Evolutionary conservation across 371 early-diverging fungal species (phyloP).

Genomic region (Mortierella sp.): DNA sequence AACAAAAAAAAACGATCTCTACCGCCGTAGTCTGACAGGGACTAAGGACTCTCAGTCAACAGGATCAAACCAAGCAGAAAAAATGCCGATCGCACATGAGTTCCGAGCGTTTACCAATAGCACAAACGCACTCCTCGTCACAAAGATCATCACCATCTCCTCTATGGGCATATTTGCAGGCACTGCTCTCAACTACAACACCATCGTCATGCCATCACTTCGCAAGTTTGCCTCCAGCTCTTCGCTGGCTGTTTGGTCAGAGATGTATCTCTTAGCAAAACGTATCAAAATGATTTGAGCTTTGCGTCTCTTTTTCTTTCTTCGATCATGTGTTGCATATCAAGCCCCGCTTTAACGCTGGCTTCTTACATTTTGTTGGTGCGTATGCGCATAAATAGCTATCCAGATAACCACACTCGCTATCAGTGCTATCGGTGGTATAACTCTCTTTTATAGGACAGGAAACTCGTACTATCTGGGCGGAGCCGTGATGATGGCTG

Average conservation of each 20-base stretch:
- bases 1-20: not conserved
- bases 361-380: not conserved
- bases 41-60: not conserved
- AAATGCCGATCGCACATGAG: constrained; percentile 21
- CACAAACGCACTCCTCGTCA: constrained; percentile 30
- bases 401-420: constrained; percentile 20
- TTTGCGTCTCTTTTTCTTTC: no score
- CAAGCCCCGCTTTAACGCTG: not conserved
- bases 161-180: constrained; percentile 50
- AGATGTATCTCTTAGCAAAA: constrained; percentile 24
- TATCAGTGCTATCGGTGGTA: constrained; percentile 18
- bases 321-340: not conserved
- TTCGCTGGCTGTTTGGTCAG: constrained; percentile 45
- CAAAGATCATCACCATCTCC: constrained; percentile 34
- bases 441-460: constrained; percentile 32
- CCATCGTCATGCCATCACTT: constrained; percentile 39
- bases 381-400: constrained; percentile 6
- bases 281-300: no score
- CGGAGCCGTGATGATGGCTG: constrained; percentile 28
- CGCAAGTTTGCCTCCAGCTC: constrained; percentile 34
- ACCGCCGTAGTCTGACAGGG: no score
- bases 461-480: constrained; percentile 24
- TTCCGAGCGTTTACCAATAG: constrained; percentile 21
- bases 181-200: constrained; percentile 30
- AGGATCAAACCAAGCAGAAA: not conserved